Percentiles rank a stretch among this genome's conserved stretches.
Conservation (phyloP, 2,329 filamentous ascomycete species). For the Chrysosporium queenslandicum region DNA sequence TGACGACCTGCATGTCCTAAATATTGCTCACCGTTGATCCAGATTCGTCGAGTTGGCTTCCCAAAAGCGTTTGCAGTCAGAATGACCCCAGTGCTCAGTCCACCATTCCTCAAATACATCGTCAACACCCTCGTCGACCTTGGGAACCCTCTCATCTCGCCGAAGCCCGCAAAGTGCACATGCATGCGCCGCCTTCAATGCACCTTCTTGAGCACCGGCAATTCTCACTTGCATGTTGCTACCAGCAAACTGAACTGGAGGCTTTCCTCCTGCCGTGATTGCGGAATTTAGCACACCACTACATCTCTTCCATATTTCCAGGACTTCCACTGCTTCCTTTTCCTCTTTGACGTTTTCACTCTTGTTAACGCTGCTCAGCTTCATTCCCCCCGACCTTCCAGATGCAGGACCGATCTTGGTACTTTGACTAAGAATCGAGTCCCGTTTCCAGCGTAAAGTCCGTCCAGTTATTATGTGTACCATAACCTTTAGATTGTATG, state of each 20-base stretch:
- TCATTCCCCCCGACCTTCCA: conserved; percentile 73
- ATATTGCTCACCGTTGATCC: conserved; percentile 52
- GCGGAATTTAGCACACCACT: conserved; percentile 64
- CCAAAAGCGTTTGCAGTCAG: conserved; percentile 78
- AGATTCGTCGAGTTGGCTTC: conserved; percentile 60
- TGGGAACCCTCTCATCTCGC: conserved; percentile 69
- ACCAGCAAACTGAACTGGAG: conserved; percentile 57
- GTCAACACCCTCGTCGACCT: conserved; percentile 65
- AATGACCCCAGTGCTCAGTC: conserved; percentile 78
- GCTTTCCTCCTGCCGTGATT: conserved; percentile 29
- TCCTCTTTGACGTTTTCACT: conserved; percentile 74
- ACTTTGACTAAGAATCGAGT: conserved; percentile 70
- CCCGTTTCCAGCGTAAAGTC: conserved; percentile 80
- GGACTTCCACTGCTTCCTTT: conserved; percentile 68
- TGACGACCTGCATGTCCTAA: too few species aligned
- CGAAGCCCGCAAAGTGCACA: conserved; percentile 84
- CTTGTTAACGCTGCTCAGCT: conserved; percentile 76
- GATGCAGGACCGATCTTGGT: conserved; percentile 75
- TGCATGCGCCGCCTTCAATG: conserved; percentile 59
- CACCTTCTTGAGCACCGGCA: conserved; percentile 53
- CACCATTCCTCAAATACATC: conserved; percentile 97
- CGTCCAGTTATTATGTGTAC: conserved; percentile 77
- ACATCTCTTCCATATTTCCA: conserved; percentile 63
- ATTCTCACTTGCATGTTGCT: conserved; percentile 59
- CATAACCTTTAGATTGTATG: conserved; percentile 44